Base-by-base conservation (phyloP, 2,329 filamentous ascomycete genomes). In the Diplodia sapinea region DNA sequence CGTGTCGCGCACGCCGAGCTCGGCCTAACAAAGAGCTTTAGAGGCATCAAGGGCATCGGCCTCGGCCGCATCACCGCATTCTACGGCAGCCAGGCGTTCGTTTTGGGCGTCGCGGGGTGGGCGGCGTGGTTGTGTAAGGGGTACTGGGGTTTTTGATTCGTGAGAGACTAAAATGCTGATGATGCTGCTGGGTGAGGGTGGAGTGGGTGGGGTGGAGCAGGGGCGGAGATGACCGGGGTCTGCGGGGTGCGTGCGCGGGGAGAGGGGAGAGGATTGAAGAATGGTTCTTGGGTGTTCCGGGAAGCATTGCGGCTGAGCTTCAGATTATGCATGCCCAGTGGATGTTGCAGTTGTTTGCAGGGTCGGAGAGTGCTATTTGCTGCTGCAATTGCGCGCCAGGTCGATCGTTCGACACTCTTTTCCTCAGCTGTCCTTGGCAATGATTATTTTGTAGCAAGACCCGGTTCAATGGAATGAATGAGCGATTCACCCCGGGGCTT, bases 1-100 rank as follows among this genome's bases (percentile, higher is more conserved):
- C 76, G 81, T 51, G 71, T 82, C 17, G 66, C 73, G 20, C 80
- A 83, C 70, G 73, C 72, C 38, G 81, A 83, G 67, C 63, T 80
- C 12, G 81, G 81, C 0, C 50, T 83, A 38, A 73, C 73, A 65
- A 62, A 68, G 3, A 49, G 38, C 33, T 62, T 63, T 20, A 12
- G 38, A 15, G 65, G 65, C 15, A 70, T 76, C 36, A 70, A 73
- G 11, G 65, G 69, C 2, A 23, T 51, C 29, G 76, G 73, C 0
- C 13, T 64, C 8, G 77, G 77, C 8, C 70, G 77, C 12, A 57
- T 69, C 20, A 23, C 75, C 5, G 77, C 76, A 3, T 76, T 71
- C 67, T 74, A 73, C 66, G 77, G 77, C 2, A 76, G 75, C 3
- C 75, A 78, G 69, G 69, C 70, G 23, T 69, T 75, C 17, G 68